Base-by-base conservation (phyloP, 108 stramenopile species). In the Stephanodiscus minutulus region DNA sequence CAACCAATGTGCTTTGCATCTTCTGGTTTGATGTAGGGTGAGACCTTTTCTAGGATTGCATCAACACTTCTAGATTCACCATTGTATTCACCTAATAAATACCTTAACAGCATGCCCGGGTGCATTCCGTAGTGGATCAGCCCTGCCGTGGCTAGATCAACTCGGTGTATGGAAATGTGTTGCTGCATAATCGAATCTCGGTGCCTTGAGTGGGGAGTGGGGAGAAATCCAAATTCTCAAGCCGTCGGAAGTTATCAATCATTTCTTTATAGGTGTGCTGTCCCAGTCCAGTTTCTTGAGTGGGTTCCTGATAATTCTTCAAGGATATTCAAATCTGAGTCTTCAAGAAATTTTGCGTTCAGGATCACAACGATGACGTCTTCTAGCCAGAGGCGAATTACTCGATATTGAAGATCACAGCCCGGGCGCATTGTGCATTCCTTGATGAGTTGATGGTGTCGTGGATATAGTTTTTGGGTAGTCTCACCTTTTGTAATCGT, bases 1-100 rank as follows among this genome's bases (percentile, higher is more conserved):
- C n/a, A n/a, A n/a, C n/a, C n/a, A 11, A 68, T 58, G 28, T 68
- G 56, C 6, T 57, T 15, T 5, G 28, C 20, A 28, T 68, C 68
- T 29, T 56, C 55, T 7, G 2, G 3, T 12, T 22, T 25, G 20
- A 58, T 36, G 41, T 58, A 44, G 0, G 68, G 28, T 17, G 24
- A 12, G 0, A 68, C 22, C 12, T 20, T 10, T 7, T 13, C 11
- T 2, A 68, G 22, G 5, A 15, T 31, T 43, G 27, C 25, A 10
- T 11, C 37, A 12, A 31, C 4, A 20, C 58, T 21, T 25, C 68
- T n/a, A 5, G 24, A 11, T 13, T n/a, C 56, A 15, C 22, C 68
- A 24, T 36, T 37, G 41, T 68, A 68, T 28, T 68, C 68, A 6
- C 41, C 39, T 9, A 15, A 10, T 11, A 52, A 21, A 31, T 27